Evolutionary conservation across 495 filamentous ascomycete species (phyloP).

Genomic region (Acidomyces sp.): DNA sequence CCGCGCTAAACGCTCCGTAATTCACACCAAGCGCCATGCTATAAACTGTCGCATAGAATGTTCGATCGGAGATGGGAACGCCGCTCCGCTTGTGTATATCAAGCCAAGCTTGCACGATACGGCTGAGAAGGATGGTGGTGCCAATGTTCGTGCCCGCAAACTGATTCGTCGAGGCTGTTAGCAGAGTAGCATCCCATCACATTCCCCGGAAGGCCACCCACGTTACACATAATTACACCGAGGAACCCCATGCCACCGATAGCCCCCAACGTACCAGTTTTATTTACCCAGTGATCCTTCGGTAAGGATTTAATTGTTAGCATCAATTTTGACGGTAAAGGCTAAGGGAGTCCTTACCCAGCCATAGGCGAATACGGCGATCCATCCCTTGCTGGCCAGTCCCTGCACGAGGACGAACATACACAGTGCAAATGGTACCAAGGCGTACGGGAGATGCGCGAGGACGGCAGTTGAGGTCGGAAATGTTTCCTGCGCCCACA

Average conservation of each 20-base stretch:
- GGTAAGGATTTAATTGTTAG: too few species aligned
- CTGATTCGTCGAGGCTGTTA: slow-evolving; percentile 28
- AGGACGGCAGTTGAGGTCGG: slow-evolving; percentile 49
- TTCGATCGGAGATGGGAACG: slow-evolving; percentile 39
- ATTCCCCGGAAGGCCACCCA: slow-evolving; percentile 28
- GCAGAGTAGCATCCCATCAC: slow-evolving; percentile 8
- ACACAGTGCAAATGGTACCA: slow-evolving; percentile 50
- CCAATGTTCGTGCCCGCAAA: slow-evolving; percentile 61
- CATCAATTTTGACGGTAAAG: too few species aligned
- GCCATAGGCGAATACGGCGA: slow-evolving; percentile 50
- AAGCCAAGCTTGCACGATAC: slow-evolving; percentile 51
- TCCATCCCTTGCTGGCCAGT: slow-evolving; percentile 54
- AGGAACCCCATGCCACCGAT: slow-evolving; percentile 56
- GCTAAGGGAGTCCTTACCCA: too few species aligned
- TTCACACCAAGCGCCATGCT: slow-evolving; percentile 48
- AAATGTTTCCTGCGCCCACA: slow-evolving; percentile 52
- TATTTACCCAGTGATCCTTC: slow-evolving; percentile 52
- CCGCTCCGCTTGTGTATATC: slow-evolving; percentile 35
- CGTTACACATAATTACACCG: slow-evolving; percentile 54
- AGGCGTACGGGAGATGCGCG: slow-evolving; percentile 45
- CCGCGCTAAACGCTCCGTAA: slow-evolving; percentile 53
- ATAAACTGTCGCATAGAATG: slow-evolving; percentile 55
- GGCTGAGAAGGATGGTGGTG: slow-evolving; percentile 52
- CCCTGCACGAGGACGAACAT: slow-evolving; percentile 61
- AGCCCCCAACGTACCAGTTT: slow-evolving; percentile 48